Conservation (phyloP, 306 rosid species). For the Malus asiatica region DNA sequence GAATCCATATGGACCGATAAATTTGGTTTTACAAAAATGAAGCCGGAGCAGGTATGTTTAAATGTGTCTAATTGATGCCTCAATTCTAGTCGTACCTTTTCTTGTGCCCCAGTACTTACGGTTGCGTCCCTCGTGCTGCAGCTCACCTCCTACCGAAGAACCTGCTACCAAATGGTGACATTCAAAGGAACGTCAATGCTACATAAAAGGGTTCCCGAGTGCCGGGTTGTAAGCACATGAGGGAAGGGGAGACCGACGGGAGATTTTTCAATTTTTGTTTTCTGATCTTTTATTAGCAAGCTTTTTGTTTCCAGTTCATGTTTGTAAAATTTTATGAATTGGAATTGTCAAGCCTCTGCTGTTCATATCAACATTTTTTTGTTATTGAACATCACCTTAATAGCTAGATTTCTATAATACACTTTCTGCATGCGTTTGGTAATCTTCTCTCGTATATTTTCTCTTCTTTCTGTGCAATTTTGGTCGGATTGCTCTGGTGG, state of each 20-base stretch:
- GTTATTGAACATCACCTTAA: background rate
- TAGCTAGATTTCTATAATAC: background rate
- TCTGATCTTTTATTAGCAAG: constrained; percentile 11
- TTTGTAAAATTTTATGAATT: constrained; percentile 12
- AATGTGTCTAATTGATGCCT: background rate
- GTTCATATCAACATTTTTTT: constrained; percentile 19
- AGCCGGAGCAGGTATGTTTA: constrained; percentile 64
- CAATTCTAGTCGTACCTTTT: background rate
- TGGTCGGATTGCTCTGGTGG: no score
- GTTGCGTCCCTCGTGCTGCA: constrained; percentile 30
- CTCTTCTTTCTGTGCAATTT: no score
- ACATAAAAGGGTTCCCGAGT: constrained; percentile 59
- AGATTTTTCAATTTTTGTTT: background rate
- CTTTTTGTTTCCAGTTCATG: constrained; percentile 15
- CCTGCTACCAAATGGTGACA: constrained; percentile 63
- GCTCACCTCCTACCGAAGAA: constrained; percentile 72
- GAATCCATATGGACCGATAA: constrained; percentile 83
- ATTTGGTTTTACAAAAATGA: constrained; percentile 71
- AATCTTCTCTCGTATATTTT: background rate
- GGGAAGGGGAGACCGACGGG: constrained; percentile 1
- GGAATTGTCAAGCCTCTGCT: constrained; percentile 19
- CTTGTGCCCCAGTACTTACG: background rate
- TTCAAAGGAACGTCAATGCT: constrained; percentile 94
- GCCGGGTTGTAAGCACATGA: constrained; percentile 36
- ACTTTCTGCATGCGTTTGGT: background rate